A percentile compares a stretch with the other conserved stretches of the same genome.
Evolutionary conservation across 106 monocot genomes (phyloP).

Genomic region (Iris macrosiphon): DNA sequence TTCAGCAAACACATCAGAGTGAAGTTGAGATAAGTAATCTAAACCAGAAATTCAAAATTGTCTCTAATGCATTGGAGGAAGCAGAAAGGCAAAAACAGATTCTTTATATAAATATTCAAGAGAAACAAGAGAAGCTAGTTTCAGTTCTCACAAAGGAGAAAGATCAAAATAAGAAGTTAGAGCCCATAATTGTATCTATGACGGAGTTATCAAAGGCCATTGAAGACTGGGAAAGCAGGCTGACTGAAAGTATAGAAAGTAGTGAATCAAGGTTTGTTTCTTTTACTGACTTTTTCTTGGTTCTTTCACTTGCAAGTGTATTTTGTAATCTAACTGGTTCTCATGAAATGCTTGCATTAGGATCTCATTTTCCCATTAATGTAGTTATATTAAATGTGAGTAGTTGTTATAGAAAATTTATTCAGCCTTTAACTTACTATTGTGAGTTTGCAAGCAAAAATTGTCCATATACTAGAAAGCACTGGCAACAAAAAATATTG

Average conservation of each 20-base stretch:
- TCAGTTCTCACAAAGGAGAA: constrained; percentile 9
- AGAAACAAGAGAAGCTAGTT: constrained; percentile 29
- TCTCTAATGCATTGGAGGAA: constrained; percentile 23
- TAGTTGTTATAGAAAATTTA: too few species aligned
- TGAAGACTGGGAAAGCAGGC: constrained; percentile 19
- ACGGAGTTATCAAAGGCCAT: constrained; percentile 27
- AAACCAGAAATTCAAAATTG: constrained; percentile 28
- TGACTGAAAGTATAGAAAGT: constrained; percentile 29
- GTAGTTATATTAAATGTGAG: too few species aligned
- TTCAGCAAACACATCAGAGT: constrained; percentile 23
- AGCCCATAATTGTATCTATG: constrained; percentile 30
- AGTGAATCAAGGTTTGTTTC: constrained; percentile 61
- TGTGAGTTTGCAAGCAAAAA: too few species aligned
- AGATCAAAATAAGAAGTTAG: constrained; percentile 22
- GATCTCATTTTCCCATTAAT: too few species aligned
- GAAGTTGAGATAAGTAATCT: constrained; percentile 22
- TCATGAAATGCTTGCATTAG: too few species aligned
- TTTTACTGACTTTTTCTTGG: constrained; percentile 3
- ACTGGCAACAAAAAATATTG: too few species aligned
- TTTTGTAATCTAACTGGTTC: too few species aligned
- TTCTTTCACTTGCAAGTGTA: not conserved
- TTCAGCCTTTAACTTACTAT: too few species aligned
- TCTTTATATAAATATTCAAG: constrained; percentile 35
- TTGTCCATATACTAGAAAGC: too few species aligned
- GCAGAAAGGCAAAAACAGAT: constrained; percentile 35